These are phyloP conservation scores for Ceratobasidium sp. DNA, from an alignment of 1,284 basidiomycete genomes.

Conservation along the genomic window DNA sequence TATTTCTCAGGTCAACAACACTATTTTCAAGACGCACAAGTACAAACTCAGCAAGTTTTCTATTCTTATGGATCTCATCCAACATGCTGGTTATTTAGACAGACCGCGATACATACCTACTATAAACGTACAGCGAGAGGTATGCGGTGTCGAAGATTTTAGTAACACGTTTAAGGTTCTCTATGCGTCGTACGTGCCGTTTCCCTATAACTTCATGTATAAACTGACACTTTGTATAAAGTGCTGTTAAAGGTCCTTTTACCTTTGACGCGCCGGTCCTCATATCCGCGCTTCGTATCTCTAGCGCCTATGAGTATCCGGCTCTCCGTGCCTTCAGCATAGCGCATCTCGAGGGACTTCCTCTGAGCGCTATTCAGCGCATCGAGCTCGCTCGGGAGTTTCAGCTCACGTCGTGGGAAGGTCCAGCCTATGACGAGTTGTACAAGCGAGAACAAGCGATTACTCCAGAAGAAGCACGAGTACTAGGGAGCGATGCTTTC, in stretches of 20 bases:
- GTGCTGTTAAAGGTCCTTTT: not conserved
- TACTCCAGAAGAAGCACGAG: not conserved
- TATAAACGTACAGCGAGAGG: not conserved
- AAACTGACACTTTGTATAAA: not conserved
- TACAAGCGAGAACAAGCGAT: not conserved
- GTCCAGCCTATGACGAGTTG: not conserved
- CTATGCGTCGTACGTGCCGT: constrained; percentile 1
- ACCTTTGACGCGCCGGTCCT: not conserved
- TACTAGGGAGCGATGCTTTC: constrained; percentile 15
- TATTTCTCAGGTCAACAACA: not conserved
- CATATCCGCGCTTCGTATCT: constrained; percentile 4
- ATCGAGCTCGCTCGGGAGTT: constrained; percentile 14
- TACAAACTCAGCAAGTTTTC: not conserved
- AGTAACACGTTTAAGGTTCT: not conserved
- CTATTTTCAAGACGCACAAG: not conserved
- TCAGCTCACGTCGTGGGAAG: not conserved
- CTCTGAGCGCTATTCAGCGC: not conserved
- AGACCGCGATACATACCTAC: not conserved
- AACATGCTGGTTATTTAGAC: no score
- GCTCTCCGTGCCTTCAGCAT: not conserved
- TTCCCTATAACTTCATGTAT: not conserved
- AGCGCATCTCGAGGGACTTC: not conserved
- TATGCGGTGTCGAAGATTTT: not conserved
- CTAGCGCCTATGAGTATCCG: not conserved
- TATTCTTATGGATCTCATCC: not conserved